Conservation (phyloP, 768 basidiomycete species). For the Kwoniella sp. region DNA sequence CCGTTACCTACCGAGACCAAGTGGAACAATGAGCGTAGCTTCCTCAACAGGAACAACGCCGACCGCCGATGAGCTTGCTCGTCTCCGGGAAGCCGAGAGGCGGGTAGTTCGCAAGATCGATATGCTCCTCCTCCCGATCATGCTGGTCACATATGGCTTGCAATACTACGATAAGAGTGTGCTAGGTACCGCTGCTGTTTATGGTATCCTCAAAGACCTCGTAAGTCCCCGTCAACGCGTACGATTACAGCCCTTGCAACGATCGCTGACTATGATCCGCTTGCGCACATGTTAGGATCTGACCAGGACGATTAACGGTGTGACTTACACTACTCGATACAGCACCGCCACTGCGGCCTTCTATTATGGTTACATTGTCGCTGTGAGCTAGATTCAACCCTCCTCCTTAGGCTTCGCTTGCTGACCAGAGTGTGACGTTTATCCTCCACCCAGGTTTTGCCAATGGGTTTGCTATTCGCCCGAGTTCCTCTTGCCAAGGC, state of each 20-base stretch:
- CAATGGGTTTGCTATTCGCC: slow-evolving; percentile 48
- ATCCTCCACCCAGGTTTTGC: slow-evolving; percentile 46
- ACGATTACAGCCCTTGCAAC: too few relatives aligned
- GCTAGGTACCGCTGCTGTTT: slow-evolving; percentile 51
- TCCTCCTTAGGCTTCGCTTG: background rate
- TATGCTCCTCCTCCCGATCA: slow-evolving; percentile 50
- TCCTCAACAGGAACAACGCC: background rate
- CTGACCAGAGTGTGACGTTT: too few relatives aligned
- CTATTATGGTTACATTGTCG: slow-evolving; percentile 55
- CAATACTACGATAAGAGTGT: slow-evolving; percentile 55
- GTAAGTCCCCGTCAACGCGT: slow-evolving; percentile 8
- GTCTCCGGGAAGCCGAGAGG: slow-evolving; percentile 27
- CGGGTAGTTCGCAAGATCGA: slow-evolving; percentile 42
- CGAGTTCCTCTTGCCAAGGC: slow-evolving; percentile 39
- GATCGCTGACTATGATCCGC: too few relatives aligned
- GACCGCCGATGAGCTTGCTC: background rate
- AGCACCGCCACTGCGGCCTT: slow-evolving; percentile 54
- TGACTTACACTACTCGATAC: slow-evolving; percentile 45
- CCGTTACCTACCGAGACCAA: too few relatives aligned
- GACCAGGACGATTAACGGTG: slow-evolving; percentile 41
- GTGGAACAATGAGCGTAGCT: background rate
- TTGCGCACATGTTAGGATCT: slow-evolving; percentile 29
- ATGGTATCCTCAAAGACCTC: slow-evolving; percentile 53
- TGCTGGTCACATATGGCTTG: slow-evolving; percentile 52
- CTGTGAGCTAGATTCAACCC: slow-evolving; percentile 18